Conservation (phyloP, 345 rosid genomes). For the Bruguiera gymnorhiza region DNA sequence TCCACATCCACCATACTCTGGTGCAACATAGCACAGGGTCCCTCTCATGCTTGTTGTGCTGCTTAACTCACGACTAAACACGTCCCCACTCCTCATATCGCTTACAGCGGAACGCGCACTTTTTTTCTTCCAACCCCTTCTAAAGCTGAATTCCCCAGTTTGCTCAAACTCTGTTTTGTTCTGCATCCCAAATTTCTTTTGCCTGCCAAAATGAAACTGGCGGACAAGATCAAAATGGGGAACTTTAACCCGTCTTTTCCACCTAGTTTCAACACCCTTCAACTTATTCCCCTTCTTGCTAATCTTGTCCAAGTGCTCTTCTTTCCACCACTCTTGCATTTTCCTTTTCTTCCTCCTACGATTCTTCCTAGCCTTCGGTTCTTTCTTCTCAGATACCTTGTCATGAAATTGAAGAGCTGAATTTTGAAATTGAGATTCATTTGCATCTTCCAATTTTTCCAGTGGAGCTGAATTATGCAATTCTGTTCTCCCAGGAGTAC, state of each 20-base stretch:
- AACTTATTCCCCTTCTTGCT: slow-evolving; percentile 41
- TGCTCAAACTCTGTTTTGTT: slow-evolving; percentile 34
- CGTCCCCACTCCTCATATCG: slow-evolving; percentile 97
- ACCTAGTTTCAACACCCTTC: slow-evolving; percentile 45
- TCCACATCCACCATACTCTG: slow-evolving; percentile 85
- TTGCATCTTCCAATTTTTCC: slow-evolving; percentile 44
- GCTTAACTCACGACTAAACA: slow-evolving; percentile 87
- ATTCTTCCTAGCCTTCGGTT: slow-evolving; percentile 34
- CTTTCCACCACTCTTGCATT: slow-evolving; percentile 99
- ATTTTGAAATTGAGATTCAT: slow-evolving; percentile 35
- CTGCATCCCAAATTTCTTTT: slow-evolving; percentile 43
- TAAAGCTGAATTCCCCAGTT: slow-evolving; percentile 87
- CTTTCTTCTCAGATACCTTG: slow-evolving; percentile 49
- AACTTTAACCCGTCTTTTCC: slow-evolving; percentile 59
- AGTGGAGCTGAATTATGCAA: slow-evolving; percentile 35
- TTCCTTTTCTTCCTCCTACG: slow-evolving; percentile 58
- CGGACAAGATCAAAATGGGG: slow-evolving; percentile 50
- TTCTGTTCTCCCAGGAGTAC: slow-evolving; percentile 41
- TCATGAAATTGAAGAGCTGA: slow-evolving; percentile 35
- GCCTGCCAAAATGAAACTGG: slow-evolving; percentile 39
- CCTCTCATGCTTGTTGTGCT: slow-evolving; percentile 99
- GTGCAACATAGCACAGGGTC: slow-evolving; percentile 91
- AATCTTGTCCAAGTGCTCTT: slow-evolving; percentile 71
- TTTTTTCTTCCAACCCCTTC: slow-evolving; percentile 73
- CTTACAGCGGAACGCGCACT: slow-evolving; percentile 54